A percentile compares a stretch with the other conserved stretches of the same genome.
These are phyloP conservation scores for Udeniomyces megalosporus DNA, from an alignment of 768 basidiomycete species.

Conservation along the genomic window DNA sequence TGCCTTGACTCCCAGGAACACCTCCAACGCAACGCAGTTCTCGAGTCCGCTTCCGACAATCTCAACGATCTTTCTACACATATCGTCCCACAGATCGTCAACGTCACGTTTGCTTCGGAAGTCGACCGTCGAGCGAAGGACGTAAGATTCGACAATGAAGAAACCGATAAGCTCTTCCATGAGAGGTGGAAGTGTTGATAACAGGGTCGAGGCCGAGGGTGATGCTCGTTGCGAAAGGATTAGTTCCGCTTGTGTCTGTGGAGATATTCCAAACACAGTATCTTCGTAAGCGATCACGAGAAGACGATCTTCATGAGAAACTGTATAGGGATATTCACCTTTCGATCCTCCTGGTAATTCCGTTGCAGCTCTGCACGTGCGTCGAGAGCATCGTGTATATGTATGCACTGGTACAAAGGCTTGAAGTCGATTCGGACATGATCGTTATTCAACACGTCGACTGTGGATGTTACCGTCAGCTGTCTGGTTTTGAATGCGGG, in stretches of 20 bases:
- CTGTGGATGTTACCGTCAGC: too few species aligned
- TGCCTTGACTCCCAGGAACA: constrained; percentile 69
- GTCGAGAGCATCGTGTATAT: constrained; percentile 83
- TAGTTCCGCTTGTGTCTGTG: constrained; percentile 85
- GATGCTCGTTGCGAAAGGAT: constrained; percentile 47
- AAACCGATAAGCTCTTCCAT: constrained; percentile 92
- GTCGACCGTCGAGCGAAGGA: constrained; percentile 64
- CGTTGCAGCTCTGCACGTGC: constrained; percentile 75
- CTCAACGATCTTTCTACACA: constrained; percentile 54
- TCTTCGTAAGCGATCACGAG: not conserved
- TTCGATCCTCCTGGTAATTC: constrained; percentile 93
- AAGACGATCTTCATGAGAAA: not conserved
- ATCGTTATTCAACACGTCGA: constrained; percentile 82
- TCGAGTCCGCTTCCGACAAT: constrained; percentile 58
- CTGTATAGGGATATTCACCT: constrained; percentile 42
- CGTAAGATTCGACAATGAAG: constrained; percentile 89
- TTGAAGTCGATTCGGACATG: constrained; percentile 79
- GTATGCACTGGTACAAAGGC: constrained; percentile 89
- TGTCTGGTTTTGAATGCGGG: too few species aligned
- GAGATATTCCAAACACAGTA: too few species aligned
- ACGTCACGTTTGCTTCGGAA: constrained; percentile 86
- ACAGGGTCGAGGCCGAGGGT: constrained; percentile 17
- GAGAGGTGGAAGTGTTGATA: constrained; percentile 47
- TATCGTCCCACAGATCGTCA: constrained; percentile 85
- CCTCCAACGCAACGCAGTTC: constrained; percentile 60